A percentile compares a stretch with the other conserved stretches of the same genome.
phyloP scores from a whole-genome alignment of 805 yeast genomes.

The Candida tammaniensis region DNA sequence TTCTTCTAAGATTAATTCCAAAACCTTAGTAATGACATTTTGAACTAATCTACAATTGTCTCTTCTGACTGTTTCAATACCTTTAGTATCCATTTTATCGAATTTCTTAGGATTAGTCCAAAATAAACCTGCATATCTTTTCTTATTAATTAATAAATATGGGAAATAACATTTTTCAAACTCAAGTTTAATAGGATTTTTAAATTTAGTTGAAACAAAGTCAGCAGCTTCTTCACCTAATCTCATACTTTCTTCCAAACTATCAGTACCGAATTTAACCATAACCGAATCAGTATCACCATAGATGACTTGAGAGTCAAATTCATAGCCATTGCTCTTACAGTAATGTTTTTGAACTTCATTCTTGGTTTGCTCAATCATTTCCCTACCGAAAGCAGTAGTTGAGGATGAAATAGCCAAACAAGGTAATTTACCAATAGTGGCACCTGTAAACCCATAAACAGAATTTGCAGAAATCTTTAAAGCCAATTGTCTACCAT shows the following conservation, averaged over 20 bases:
- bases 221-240: conserved; percentile 94
- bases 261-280: conserved; percentile 91
- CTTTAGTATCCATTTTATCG: conserved; percentile 97
- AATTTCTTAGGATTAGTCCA: conserved; percentile 93
- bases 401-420: conserved; percentile 93
- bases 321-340: conserved; percentile 77
- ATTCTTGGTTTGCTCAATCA: conserved; percentile 90
- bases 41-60: conserved; percentile 96
- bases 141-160: conserved; percentile 87
- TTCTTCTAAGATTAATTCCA: conserved; percentile 81
- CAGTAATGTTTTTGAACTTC: conserved; percentile 80
- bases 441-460: conserved; percentile 98
- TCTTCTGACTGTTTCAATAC: conserved; percentile 97
- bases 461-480: conserved; percentile 98
- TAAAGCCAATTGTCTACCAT: conserved; percentile 95
- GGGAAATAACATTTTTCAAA: conserved; percentile 97
- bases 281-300: conserved; percentile 99
- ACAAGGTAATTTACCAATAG: conserved; percentile 95
- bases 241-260: conserved; percentile 80
- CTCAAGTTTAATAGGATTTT: conserved; percentile 87
- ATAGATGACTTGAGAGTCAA: conserved; percentile 86
- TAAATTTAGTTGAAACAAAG: conserved; percentile 73
- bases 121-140: conserved; percentile 93
- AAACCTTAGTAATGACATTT: conserved; percentile 87
- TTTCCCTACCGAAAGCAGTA: conserved; percentile 92